These are phyloP conservation scores for Mrakia blollopis DNA, from an alignment of 768 basidiomycete species.

Conservation along the genomic window DNA sequence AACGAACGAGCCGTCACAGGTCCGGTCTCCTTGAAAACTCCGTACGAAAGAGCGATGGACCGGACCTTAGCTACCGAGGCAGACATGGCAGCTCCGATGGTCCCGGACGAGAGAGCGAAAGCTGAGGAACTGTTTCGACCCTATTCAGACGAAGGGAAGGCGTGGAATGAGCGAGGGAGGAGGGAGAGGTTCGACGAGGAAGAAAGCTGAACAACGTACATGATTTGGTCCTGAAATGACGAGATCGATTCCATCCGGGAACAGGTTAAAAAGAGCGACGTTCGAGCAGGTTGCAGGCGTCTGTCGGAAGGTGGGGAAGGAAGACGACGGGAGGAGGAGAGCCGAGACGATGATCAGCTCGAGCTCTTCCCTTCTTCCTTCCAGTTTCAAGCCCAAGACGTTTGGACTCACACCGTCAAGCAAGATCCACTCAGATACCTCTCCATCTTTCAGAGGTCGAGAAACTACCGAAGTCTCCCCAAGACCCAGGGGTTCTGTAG, in stretches of 20 bases:
- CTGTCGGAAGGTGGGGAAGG: slow-evolving; percentile 26
- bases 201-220: slow-evolving; percentile 34
- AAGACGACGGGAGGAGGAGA: not conserved
- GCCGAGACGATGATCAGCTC: not conserved
- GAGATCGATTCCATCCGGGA: slow-evolving; percentile 79
- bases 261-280: slow-evolving; percentile 83
- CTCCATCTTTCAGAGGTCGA: slow-evolving; percentile 66
- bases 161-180: not conserved
- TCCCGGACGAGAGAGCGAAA: slow-evolving; percentile 84
- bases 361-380: not conserved
- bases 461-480: slow-evolving; percentile 63
- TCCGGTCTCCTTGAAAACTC: slow-evolving; percentile 65
- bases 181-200: not conserved
- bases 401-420: slow-evolving; percentile 63
- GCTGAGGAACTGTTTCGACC: slow-evolving; percentile 59
- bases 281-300: slow-evolving; percentile 80
- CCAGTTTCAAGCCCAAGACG: not conserved
- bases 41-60: slow-evolving; percentile 32
- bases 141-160: slow-evolving; percentile 31
- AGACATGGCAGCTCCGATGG: slow-evolving; percentile 83
- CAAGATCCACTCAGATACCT: slow-evolving; percentile 86
- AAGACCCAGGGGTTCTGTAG: slow-evolving; percentile 41
- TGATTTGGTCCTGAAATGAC: slow-evolving; percentile 49
- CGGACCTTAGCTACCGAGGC: slow-evolving; percentile 50
- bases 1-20: slow-evolving; percentile 54